Base-by-base conservation (phyloP, 75 land plant genomes). In the Pinus taeda region DNA sequence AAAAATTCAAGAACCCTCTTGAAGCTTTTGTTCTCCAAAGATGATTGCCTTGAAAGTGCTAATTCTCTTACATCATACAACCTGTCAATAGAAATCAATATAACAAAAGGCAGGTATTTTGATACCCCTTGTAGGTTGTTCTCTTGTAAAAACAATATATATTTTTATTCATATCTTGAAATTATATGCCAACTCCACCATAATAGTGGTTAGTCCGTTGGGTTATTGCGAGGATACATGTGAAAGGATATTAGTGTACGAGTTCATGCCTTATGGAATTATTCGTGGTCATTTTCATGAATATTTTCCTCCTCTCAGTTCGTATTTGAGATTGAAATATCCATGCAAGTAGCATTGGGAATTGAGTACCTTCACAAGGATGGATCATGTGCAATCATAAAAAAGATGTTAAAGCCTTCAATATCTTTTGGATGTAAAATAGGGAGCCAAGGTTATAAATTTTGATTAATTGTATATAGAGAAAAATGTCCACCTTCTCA, bases 131-230 rank as follows among this genome's bases (percentile, higher is more conserved):
- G 33, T 33, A 33, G 1, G 2, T 33, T 26, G 26, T 26, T 0
- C 26, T 26, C 26, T 26, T 26, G 26, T 37, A 83, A 80, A 36
- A 86, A 83, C 59, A 88, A 77, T 57, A 71, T 89, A 18, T 89
- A 88, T n/a, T 93, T 93, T 59, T 91, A 93, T 49, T 75, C 79
- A 55, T 93, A 93, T 65, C 71, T 93, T 57, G 89, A 90, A 73
- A 55, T 85, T 29, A 80, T 93, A 20, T 93, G 89, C 71, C 88
- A 79, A 64, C 45, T 90, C 3, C 29, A 88, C 59, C 93, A 93
- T 57, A n/a, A 67, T 21, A 86, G 88, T 93, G 45, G 95, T 90
- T 30, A 88, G 86, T 73, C 73, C 90, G 76, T 64, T 93, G 71
- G 95, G 95, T 21, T 93, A 86, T 61, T 26, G 26, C 26, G 26